Evolutionary conservation across 2,329 filamentous ascomycete species (phyloP), one percentile per base, ranked within the genome.

Genomic region (Amesomyces nigricolor): DNA sequence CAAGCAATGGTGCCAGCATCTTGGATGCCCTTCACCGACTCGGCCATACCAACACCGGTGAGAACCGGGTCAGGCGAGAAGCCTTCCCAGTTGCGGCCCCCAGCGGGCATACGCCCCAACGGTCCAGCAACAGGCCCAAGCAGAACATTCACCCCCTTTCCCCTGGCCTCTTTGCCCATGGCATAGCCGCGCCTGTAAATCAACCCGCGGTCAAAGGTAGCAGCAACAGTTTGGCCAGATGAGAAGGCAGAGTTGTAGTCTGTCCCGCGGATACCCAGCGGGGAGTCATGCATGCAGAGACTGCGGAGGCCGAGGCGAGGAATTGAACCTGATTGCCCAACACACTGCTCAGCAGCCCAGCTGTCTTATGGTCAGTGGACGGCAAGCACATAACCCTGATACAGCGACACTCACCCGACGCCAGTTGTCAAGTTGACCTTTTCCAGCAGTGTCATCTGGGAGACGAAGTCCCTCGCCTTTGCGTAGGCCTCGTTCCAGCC

Each of bases 401-500:
- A 44, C 19, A 13, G 4, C 6, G 4, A 2, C 17, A 73, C 83
- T 70, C 73, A 92, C 81, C 91, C 91, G 61, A 87, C 82, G 70
- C 92, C 92, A 0, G 91, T 96, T 2, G 92, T 97, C 61, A 99
- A 70, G 70, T 97, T 97, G 71, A 97, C 90, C 75, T 96, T 96
- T 71, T 96, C 91, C 10, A 84, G 68, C 37, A 96, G 77, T 0
- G 90, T 95, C 72, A 96, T 73, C 68, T 91, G 84, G 9, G 86
- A 87, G 45, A 96, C 90, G 65, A 96, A 92, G 2, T 78, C 81
- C 62, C 81, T 83, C 1, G 91, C 91, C 70, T 87, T 85, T 17
- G 72, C 74, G 63, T 95, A 91, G 39, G 90, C 89, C 6, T 83
- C 80, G 52, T 81, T 78, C 91, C 91, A 96, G 58, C 79, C 81